Conservation (phyloP, 1,139 yeast species). For the Waltiozyma sp. region DNA sequence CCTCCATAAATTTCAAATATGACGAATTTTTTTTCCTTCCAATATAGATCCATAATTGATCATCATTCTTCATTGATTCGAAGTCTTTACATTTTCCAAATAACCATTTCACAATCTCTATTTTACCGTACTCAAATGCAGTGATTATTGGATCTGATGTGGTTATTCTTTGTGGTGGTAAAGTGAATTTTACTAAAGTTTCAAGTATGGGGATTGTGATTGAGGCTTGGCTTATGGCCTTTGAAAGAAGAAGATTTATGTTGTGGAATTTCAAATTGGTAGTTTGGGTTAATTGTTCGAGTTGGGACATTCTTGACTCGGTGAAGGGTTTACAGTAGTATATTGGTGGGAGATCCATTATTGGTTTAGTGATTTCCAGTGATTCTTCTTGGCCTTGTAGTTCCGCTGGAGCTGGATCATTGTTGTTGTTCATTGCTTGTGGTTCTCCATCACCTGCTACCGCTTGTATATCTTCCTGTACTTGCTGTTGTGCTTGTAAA, state of each 20-base stretch:
- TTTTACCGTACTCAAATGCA: constrained; percentile 5
- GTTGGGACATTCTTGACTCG: constrained; percentile 1
- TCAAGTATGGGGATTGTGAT: too few relatives aligned
- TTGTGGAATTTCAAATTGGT: constrained; percentile 8
- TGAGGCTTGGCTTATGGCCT: constrained; percentile 4
- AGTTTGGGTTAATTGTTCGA: constrained; percentile 6
- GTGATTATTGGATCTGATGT: constrained; percentile 9
- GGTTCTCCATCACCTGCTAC: neutral
- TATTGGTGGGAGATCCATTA: constrained; percentile 9
- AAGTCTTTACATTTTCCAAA: constrained; percentile 3
- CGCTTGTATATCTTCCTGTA: neutral
- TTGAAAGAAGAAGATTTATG: constrained; percentile 2
- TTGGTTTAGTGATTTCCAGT: constrained; percentile 1
- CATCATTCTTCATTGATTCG: constrained; percentile 5
- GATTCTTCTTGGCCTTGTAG: neutral
- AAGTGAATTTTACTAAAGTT: too few relatives aligned
- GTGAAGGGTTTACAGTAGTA: constrained; percentile 8
- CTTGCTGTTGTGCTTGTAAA: neutral
- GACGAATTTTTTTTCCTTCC: constrained; percentile 1
- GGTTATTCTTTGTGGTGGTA: too few relatives aligned
- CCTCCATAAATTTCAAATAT: constrained; percentile 6
- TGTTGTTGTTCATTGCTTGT: neutral
- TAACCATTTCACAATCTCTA: constrained; percentile 10
- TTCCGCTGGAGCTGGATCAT: too few relatives aligned
- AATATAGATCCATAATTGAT: constrained; percentile 12